Evolutionary conservation across 495 filamentous ascomycete genomes (phyloP), one percentile per base, ranked within the genome.

Genomic region (Podospora sp.): DNA sequence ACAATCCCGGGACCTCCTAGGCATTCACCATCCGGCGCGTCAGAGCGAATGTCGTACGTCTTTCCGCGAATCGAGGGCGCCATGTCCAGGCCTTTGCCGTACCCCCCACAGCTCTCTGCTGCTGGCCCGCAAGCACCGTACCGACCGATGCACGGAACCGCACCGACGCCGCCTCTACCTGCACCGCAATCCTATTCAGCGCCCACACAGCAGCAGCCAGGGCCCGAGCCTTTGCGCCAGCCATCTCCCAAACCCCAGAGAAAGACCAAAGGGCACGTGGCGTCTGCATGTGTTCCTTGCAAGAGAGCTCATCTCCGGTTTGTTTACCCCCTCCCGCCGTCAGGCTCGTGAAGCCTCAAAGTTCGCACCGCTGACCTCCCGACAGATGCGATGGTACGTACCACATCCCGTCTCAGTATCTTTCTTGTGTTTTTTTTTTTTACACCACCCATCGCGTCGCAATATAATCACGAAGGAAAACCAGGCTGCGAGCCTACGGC

Each of bases 201-300:
- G 56, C 52, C 76, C 21, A 62, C 71, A 21, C 78, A 77, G 57
- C 76, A 75, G 2, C 70, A 72, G 61, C 66, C 67, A 12, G 51
- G 27, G 21, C 70, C 74, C 1, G 81, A 83, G 22, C 68, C 76
- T 26, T 74, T 74, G 22, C 73, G 79, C 2, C 80, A 77, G 49
- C 71, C 76, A 6, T 83, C 83, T 51, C 80, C 83, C n/a, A 92
- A 90, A 69, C 81, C 89, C 7, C 91, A 92, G 18, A 86, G 93
- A 69, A 91, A 94, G 71, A 90, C 93, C 8, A 99, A 98, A 74
- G 92, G 92, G 14, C 95, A 99, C 81, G 95, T 99, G 57, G 92
- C 94, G 40, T 97, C 94, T 36, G 95, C 95, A 20, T 99, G 95
- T 76, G 91, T 97, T 64, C 96, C 97, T 73, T 99, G 95, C 82